A percentile compares a stretch with the other conserved stretches of the same genome.
Evolutionary conservation across 345 rosid genomes (phyloP).

Genomic region (sweet orange (Citrus sinensis)): DNA sequence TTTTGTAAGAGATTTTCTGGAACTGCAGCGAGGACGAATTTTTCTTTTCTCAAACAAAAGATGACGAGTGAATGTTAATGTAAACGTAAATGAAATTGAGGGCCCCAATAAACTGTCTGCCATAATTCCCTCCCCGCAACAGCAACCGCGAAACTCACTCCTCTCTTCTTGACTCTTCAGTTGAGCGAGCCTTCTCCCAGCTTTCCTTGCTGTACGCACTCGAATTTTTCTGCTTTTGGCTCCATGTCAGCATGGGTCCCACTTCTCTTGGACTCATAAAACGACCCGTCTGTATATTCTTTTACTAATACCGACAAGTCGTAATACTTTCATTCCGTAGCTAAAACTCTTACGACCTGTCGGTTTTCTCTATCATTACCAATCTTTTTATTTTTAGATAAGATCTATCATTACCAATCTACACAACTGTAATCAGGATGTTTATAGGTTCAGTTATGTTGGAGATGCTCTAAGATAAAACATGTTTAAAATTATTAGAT

Average conservation of each 20-base stretch:
- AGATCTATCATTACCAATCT: no score
- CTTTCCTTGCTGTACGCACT: neutral
- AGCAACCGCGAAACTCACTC: neutral
- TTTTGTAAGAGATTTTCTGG: conserved; percentile 9
- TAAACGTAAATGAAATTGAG: conserved; percentile 12
- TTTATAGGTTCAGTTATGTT: no score
- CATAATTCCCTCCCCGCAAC: conserved; percentile 44
- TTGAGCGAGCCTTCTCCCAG: neutral
- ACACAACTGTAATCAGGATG: no score
- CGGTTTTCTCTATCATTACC: no score
- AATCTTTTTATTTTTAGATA: no score
- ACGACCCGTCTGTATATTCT: no score
- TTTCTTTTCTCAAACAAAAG: conserved; percentile 13
- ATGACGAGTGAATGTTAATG: neutral
- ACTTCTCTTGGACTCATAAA: neutral
- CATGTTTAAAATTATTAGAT: fast-evolving
- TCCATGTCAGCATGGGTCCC: neutral
- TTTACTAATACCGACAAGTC: no score
- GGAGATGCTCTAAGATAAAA: no score
- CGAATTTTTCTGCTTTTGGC: neutral
- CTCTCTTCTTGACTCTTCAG: no score
- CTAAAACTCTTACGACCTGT: no score
- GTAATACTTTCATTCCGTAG: no score
- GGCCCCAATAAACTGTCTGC: conserved; percentile 53
- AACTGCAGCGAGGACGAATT: neutral